Percentiles rank a stretch among this genome's conserved stretches.
phyloP scores from a whole-genome alignment of 805 yeast species.

The Debaryomyces castellii region DNA sequence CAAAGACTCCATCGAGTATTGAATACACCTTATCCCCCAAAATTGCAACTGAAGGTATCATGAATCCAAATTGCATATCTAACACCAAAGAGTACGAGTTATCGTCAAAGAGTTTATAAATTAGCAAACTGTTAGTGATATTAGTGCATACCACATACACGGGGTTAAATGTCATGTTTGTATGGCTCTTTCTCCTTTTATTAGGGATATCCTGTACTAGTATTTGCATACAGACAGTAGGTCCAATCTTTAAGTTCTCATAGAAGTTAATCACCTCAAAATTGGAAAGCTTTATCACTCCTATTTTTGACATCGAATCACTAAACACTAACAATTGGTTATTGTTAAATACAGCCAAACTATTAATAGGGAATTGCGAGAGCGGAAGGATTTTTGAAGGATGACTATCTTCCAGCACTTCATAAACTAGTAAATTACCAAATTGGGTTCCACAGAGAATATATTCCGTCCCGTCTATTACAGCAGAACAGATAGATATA shows the following conservation, averaged over 20 bases:
- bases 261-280: slow-evolving; percentile 15
- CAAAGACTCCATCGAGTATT: slow-evolving; percentile 1
- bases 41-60: slow-evolving; percentile 6
- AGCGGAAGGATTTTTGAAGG: slow-evolving; percentile 15
- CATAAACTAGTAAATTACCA: slow-evolving; percentile 25
- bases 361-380: slow-evolving; percentile 25
- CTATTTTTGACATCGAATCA: slow-evolving; percentile 32
- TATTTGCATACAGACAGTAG: slow-evolving; percentile 14
- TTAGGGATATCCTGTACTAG: slow-evolving; percentile 8
- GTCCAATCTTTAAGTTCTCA: slow-evolving; percentile 24
- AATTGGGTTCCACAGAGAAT: slow-evolving; percentile 32
- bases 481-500: slow-evolving; percentile 17
- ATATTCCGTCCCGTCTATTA: slow-evolving; percentile 1
- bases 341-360: slow-evolving; percentile 14
- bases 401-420: slow-evolving; percentile 10
- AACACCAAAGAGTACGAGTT: slow-evolving; percentile 13
- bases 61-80: slow-evolving; percentile 13
- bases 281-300: slow-evolving; percentile 19
- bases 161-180: slow-evolving; percentile 18
- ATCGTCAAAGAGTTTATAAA: slow-evolving; percentile 22
- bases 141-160: slow-evolving; percentile 21
- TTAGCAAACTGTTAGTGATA: slow-evolving; percentile 18
- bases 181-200: slow-evolving; percentile 2
- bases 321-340: slow-evolving; percentile 19
- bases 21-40: neutral